Evolutionary conservation across 1,284 basidiomycete genomes (phyloP), one percentile per base, ranked within the genome.

Genomic region (Cryptococcus maquisensis): DNA sequence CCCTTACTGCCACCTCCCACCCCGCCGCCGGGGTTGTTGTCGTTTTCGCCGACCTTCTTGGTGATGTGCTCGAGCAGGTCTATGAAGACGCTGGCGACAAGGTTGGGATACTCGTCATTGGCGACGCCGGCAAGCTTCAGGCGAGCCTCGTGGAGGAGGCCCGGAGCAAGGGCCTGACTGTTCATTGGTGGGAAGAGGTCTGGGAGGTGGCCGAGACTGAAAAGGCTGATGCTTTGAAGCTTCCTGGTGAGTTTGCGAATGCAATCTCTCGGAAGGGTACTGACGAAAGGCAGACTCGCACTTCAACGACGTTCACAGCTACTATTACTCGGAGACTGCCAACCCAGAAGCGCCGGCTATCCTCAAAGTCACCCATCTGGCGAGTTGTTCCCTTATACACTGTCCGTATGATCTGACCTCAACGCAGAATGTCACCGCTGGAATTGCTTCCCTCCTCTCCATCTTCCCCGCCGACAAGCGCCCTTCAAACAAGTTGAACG

Each of bases 391-490:
- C 9, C 24, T 2, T 9, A 8, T 39, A 21, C 36, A 12, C 32
- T 40, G 10, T 20, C 26, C 12, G n/a, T 2, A 21, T n/a, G 20
- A 3, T 40, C 62, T 63, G 35, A 62, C 53, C 20, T 28, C n/a
- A 9, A 24, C 20, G 4, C 60, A 73, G 68, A 74, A 73, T 57
- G 56, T 76, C 51, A 77, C 76, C 0, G 72, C 76, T 3, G 76
- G 76, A 16, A 69, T 76, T 6, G 69, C 74, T 2, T 69, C 66
- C n/a, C 20, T 73, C 15, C 63, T 76, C 2, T 72, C 75, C 8
- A 43, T 69, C 21, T 76, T 76, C 65, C 74, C 76, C 16, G 71
- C 74, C 0, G 71, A 76, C 61, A 76, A 76, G 54, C 65, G 75
- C 16, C 75, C 74, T 0, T 63, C 68, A 1, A 48, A 63, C 1